phyloP scores from a whole-genome alignment of 768 basidiomycete species.

The Sarcomyxa edulis region DNA sequence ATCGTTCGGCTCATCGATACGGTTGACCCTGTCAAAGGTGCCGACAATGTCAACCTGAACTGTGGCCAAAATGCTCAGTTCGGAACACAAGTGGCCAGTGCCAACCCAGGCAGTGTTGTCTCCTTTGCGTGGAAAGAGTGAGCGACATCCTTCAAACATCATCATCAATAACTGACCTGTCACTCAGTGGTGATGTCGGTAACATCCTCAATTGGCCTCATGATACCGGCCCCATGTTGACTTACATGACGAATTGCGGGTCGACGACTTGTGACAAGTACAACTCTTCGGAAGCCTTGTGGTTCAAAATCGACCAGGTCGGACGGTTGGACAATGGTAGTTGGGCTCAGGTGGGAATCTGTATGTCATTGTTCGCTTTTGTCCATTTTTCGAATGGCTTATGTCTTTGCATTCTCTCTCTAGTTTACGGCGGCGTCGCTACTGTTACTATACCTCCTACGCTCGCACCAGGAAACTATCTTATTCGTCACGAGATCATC shows the following conservation, averaged over 20 bases:
- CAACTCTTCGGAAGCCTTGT: constrained; percentile 51
- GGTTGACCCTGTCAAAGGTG: constrained; percentile 44
- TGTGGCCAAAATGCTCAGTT: constrained; percentile 52
- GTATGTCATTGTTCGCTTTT: constrained; percentile 26
- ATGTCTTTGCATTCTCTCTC: too few species aligned
- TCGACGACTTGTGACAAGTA: constrained; percentile 53
- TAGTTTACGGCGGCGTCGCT: constrained; percentile 36
- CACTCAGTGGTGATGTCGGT: too few species aligned
- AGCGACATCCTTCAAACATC: too few species aligned
- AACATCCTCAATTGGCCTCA: too few species aligned
- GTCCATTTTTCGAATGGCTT: neutral
- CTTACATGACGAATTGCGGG: constrained; percentile 68
- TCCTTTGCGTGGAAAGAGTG: constrained; percentile 61
- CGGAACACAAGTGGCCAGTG: constrained; percentile 46
- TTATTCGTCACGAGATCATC: constrained; percentile 78
- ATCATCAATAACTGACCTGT: too few species aligned
- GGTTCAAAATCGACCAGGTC: constrained; percentile 69
- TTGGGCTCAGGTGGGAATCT: constrained; percentile 53
- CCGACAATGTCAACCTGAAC: constrained; percentile 48
- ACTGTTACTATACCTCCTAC: constrained; percentile 41
- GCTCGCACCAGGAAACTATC: constrained; percentile 64
- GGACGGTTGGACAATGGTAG: constrained; percentile 32
- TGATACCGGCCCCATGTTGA: constrained; percentile 64
- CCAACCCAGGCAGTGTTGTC: constrained; percentile 53
- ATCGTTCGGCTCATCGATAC: constrained; percentile 35